phyloP scores from a whole-genome alignment of 306 rosid genomes.

The Ormosia emarginata region DNA sequence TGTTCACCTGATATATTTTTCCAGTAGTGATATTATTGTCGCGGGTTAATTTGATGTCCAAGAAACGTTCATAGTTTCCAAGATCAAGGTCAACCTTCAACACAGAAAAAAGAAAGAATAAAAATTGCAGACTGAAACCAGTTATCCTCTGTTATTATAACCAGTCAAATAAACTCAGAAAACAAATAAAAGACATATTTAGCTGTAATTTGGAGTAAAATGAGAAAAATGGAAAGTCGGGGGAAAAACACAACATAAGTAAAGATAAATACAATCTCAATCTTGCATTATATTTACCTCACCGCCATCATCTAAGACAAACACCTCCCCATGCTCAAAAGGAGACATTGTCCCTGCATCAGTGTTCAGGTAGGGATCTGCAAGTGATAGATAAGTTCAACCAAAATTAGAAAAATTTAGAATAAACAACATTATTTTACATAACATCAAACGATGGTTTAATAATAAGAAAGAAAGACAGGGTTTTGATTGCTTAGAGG shows the following conservation, averaged over 20 bases:
- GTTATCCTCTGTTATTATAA: neutral
- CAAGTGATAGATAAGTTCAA: conserved; percentile 19
- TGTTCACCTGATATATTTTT: conserved; percentile 76
- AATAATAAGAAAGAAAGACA: neutral
- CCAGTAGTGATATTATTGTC: conserved; percentile 92
- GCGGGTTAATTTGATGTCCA: conserved; percentile 68
- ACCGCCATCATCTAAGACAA: conserved; percentile 82
- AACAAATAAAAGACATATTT: neutral
- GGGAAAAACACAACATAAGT: neutral
- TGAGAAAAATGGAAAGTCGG: neutral
- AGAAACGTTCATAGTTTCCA: conserved; percentile 86
- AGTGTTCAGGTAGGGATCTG: conserved; percentile 86
- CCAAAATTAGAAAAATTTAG: neutral
- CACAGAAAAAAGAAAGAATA: neutral
- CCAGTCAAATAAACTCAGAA: neutral
- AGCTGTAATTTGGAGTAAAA: conserved; percentile 13
- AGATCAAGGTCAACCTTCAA: conserved; percentile 90
- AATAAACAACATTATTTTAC: neutral
- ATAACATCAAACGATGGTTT: neutral
- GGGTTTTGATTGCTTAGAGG: neutral
- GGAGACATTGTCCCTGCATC: conserved; percentile 95
- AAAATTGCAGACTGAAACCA: neutral
- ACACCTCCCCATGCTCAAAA: conserved; percentile 86
- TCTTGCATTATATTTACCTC: conserved; percentile 53
- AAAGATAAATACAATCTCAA: conserved; percentile 6